Percentiles rank a stretch among this genome's conserved stretches.
phyloP scores from a whole-genome alignment of 208 protist genomes.

The Trichomonas gallinae region DNA sequence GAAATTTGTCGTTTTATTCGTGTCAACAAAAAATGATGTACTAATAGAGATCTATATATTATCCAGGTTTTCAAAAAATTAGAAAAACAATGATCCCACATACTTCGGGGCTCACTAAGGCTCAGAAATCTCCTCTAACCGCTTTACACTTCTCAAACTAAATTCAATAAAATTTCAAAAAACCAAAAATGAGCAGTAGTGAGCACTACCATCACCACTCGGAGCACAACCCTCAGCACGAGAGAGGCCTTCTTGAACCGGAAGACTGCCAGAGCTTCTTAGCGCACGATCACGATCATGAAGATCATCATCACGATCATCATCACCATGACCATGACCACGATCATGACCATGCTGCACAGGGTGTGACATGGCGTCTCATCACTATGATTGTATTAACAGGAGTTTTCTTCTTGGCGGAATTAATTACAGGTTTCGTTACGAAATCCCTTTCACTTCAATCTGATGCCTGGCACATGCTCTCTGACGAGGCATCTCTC shows the following conservation, averaged over 20 bases:
- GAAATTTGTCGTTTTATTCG: too few relatives aligned
- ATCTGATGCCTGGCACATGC: conserved; percentile 32
- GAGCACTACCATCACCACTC: not conserved
- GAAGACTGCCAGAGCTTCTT: not conserved
- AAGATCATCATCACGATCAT: not conserved
- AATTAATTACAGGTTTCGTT: conserved; percentile 23
- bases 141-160: not conserved
- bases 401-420: conserved; percentile 25
- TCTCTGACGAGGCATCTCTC: conserved; percentile 22
- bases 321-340: not conserved
- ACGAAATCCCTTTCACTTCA: conserved; percentile 23
- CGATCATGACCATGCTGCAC: not conserved
- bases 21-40: too few relatives aligned
- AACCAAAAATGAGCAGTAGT: not conserved
- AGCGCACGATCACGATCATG: not conserved
- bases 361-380: not conserved
- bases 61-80: too few relatives aligned
- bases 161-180: not conserved
- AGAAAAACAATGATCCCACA: too few relatives aligned
- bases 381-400: conserved; percentile 28
- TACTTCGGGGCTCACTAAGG: too few relatives aligned
- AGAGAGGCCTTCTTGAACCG: not conserved
- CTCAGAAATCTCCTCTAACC: too few relatives aligned
- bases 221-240: not conserved
- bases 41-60: too few relatives aligned